These are phyloP conservation scores for Lentinus tigrinus DNA, from an alignment of 768 basidiomycete genomes.

Conservation along the genomic window DNA sequence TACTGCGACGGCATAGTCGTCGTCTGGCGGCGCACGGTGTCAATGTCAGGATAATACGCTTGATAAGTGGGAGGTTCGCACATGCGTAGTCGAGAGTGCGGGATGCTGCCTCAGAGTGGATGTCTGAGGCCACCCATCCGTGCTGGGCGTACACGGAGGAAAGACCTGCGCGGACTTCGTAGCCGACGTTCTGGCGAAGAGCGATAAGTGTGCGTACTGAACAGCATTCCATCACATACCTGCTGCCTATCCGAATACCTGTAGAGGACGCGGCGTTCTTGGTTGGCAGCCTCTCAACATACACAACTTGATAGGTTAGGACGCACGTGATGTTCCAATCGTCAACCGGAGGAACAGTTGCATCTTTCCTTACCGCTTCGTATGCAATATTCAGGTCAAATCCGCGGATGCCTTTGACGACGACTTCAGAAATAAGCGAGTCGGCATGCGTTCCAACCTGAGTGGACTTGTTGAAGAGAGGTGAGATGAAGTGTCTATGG, in stretches of 20 bases:
- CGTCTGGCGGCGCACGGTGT: slow-evolving; percentile 46
- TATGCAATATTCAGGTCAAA: slow-evolving; percentile 68
- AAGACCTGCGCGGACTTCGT: slow-evolving; percentile 79
- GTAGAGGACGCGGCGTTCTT: neutral
- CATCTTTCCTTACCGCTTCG: slow-evolving; percentile 75
- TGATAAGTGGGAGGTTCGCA: slow-evolving; percentile 24
- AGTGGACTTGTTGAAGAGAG: neutral
- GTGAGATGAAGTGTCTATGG: too few species aligned
- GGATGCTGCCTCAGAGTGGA: slow-evolving; percentile 78
- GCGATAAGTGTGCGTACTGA: neutral
- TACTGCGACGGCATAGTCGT: slow-evolving; percentile 71
- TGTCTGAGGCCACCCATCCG: slow-evolving; percentile 80
- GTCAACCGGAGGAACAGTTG: slow-evolving; percentile 55
- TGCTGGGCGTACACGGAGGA: slow-evolving; percentile 62
- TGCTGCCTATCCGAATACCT: slow-evolving; percentile 76
- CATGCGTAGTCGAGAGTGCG: slow-evolving; percentile 80
- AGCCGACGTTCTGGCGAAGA: slow-evolving; percentile 57
- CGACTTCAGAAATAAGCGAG: slow-evolving; percentile 72
- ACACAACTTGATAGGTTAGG: too few species aligned
- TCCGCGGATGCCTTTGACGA: slow-evolving; percentile 59
- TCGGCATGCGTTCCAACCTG: slow-evolving; percentile 80
- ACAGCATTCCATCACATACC: slow-evolving; percentile 32
- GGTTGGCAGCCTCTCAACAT: too few species aligned
- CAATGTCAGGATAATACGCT: neutral
- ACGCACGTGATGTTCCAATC: slow-evolving; percentile 54